Base-by-base conservation (phyloP, 2,329 filamentous ascomycete genomes). In the Colletotrichum viniferum region DNA sequence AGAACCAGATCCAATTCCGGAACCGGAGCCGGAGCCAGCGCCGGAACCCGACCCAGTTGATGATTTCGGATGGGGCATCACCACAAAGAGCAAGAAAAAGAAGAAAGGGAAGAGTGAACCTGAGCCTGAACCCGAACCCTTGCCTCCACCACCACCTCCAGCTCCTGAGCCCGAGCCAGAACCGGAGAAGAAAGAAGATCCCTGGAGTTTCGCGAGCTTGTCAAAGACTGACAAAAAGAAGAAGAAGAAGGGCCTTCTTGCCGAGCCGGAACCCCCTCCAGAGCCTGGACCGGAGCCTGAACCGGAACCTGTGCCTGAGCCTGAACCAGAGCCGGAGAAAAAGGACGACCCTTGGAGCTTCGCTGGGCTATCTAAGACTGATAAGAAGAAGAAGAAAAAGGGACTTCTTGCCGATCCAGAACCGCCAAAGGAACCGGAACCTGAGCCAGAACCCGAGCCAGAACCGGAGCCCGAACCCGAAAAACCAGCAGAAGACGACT, bases 201-300 rank as follows among this genome's bases (percentile, higher is more conserved):
- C 78, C 28, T 78, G 77, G 60, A 79, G 76, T 48, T 80, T 76
- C 71, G 71, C 78, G 16, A 56, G 75, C 24, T 60, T 78, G 3
- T 79, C 79, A 10, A 84, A 83, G 78, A 86, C 83, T 77, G 79
- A 81, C 30, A 88, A 84, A 77, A 87, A 86, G 75, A 83, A 85
- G 74, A 83, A 84, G 76, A 85, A 81, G 70, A 81, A 80, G 61
- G 81, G 80, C 21, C 76, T 78, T 43, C 78, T 82, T 73, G 79
- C 81, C 26, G 78, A 80, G 12, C 67, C 78, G 34, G 77, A 74
- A 14, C 68, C 61, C 26, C 52, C 70, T 55, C 73, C 78, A 3
- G 81, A 82, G 30, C 74, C 64, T 3, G 73, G 70, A 52, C 72
- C 64, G n/a, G 64, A 71, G 30, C 65, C 66, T 13, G 70, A 69